Evolutionary conservation across 441 rosid species (phyloP).

Genomic region (Croton laevigatus): DNA sequence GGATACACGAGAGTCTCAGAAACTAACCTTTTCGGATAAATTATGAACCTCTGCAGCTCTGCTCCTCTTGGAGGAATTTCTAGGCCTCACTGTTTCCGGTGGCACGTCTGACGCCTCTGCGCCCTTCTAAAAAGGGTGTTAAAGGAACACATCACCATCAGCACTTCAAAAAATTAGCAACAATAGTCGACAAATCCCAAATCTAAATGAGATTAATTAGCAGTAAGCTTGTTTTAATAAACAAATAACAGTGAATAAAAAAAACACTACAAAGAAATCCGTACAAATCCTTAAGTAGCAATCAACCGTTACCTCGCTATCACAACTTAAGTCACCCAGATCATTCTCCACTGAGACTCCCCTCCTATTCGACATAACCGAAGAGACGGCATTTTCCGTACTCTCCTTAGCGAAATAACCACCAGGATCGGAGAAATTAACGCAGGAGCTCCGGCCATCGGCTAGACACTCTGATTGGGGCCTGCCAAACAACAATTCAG

Average conservation of each 20-base stretch:
- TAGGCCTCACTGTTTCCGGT: slow-evolving; percentile 32
- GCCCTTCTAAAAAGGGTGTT: slow-evolving; percentile 31
- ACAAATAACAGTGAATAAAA: not conserved
- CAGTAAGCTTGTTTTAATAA: not conserved
- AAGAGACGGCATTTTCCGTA: slow-evolving; percentile 26
- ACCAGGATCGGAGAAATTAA: slow-evolving; percentile 40
- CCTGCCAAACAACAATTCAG: slow-evolving; percentile 21
- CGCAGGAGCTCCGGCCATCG: slow-evolving; percentile 15
- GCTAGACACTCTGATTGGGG: slow-evolving; percentile 24
- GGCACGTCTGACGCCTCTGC: slow-evolving; percentile 43
- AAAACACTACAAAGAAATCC: not conserved
- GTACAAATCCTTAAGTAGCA: not conserved
- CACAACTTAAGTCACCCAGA: slow-evolving; percentile 37
- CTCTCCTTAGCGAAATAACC: slow-evolving; percentile 28
- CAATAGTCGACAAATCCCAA: not conserved
- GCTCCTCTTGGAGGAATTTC: slow-evolving; percentile 67
- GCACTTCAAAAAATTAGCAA: not conserved
- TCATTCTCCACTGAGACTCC: slow-evolving; percentile 30
- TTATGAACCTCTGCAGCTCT: slow-evolving; percentile 86
- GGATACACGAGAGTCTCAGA: not conserved
- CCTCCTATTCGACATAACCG: slow-evolving; percentile 21
- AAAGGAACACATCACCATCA: not conserved
- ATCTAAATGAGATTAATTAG: not conserved
- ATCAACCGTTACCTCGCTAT: slow-evolving; percentile 38
- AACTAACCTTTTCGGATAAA: slow-evolving; percentile 56